Conservation (phyloP, 306 rosid genomes). For the Calophaca sinica region DNA sequence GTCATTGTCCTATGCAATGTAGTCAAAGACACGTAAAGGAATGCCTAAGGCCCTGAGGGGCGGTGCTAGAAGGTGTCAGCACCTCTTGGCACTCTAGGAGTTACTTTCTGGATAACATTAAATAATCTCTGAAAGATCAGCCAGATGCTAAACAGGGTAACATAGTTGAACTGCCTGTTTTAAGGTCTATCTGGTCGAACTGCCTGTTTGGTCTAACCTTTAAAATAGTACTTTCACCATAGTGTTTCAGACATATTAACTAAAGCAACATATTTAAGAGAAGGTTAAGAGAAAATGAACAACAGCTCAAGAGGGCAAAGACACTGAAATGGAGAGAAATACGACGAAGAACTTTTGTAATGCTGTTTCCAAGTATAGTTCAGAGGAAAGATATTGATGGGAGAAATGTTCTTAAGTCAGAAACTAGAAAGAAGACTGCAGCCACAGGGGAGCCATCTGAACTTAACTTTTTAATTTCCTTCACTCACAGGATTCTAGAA, state of each 20-base stretch:
- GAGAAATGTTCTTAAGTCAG: not conserved
- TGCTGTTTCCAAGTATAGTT: not conserved
- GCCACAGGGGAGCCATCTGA: constrained; percentile 6
- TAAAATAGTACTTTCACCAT: not conserved
- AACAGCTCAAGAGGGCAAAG: not conserved
- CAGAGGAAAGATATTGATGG: not conserved
- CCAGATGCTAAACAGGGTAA: too few species aligned
- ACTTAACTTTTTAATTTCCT: not conserved
- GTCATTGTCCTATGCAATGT: too few species aligned
- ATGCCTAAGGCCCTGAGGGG: not conserved
- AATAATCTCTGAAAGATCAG: too few species aligned
- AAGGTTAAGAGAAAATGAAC: not conserved
- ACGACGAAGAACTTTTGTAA: not conserved
- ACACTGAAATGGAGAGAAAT: too few species aligned
- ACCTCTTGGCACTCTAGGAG: not conserved
- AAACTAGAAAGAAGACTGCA: constrained; percentile 9
- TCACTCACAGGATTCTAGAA: constrained; percentile 1
- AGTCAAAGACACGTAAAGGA: not conserved
- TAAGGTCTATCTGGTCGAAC: not conserved
- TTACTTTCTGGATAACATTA: too few species aligned
- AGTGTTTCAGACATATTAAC: not conserved
- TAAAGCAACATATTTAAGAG: not conserved
- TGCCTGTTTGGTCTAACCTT: not conserved
- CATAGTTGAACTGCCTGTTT: too few species aligned
- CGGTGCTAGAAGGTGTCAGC: not conserved